These are phyloP conservation scores for Secale cereale DNA, from an alignment of 176 grass and related monocot genomes.

Conservation along the genomic window DNA sequence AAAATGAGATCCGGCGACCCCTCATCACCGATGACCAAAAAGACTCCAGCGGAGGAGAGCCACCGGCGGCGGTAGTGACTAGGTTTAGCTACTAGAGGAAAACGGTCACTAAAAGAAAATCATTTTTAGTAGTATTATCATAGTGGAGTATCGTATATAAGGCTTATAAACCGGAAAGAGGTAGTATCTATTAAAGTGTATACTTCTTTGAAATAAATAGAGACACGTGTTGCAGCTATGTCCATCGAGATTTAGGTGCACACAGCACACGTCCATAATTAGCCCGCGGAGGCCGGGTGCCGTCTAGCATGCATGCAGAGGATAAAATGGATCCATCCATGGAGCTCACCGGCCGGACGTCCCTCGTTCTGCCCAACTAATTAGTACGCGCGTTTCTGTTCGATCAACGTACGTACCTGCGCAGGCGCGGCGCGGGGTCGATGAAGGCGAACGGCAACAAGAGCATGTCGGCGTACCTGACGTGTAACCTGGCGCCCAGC, in stretches of 20 bases:
- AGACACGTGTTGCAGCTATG: neutral
- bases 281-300: neutral
- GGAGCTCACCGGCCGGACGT: neutral
- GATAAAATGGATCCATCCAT: neutral
- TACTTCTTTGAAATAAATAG: neutral
- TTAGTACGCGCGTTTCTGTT: neutral
- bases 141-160: too few relatives aligned
- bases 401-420: neutral
- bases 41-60: too few relatives aligned
- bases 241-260: neutral
- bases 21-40: too few relatives aligned
- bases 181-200: too few relatives aligned
- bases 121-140: too few relatives aligned
- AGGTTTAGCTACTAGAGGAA: too few relatives aligned
- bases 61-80: too few relatives aligned
- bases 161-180: too few relatives aligned
- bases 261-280: neutral
- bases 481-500: conserved; percentile 30
- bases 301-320: neutral
- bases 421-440: neutral
- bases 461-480: conserved; percentile 47
- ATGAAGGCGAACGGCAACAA: neutral
- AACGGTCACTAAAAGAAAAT: too few relatives aligned
- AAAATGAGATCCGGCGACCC: too few relatives aligned
- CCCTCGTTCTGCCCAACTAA: neutral